Percentiles rank a stretch among this genome's conserved stretches.
Evolutionary conservation across 2,329 filamentous ascomycete species (phyloP).

Genomic region (Fusarium miscanthi): DNA sequence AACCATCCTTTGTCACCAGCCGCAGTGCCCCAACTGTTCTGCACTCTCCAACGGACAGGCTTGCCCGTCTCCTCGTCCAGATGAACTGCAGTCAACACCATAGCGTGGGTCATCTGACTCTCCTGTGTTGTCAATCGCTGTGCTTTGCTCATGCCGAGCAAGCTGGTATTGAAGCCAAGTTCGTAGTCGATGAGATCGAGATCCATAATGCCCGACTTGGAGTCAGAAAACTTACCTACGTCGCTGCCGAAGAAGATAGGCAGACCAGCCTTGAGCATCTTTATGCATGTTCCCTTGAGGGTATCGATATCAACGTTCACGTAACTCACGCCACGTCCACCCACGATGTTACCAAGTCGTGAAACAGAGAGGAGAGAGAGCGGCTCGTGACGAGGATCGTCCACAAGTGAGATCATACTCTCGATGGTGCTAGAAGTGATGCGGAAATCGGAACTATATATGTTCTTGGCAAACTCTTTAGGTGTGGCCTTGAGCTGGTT

Average conservation of each 20-base stretch:
- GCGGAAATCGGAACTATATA: constrained; percentile 69
- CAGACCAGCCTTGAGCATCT: constrained; percentile 80
- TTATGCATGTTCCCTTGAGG: constrained; percentile 78
- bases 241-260: constrained; percentile 92
- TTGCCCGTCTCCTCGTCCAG: constrained; percentile 71
- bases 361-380: constrained; percentile 79
- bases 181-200: constrained; percentile 80
- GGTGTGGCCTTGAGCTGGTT: constrained; percentile 74
- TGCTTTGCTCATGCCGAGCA: constrained; percentile 81
- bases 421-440: constrained; percentile 71
- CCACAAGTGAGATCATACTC: constrained; percentile 81
- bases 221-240: constrained; percentile 84
- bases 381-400: constrained; percentile 84
- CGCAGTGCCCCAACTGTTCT: constrained; percentile 83
- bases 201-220: constrained; percentile 80
- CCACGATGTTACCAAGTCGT: constrained; percentile 83
- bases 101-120: constrained; percentile 89
- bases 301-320: constrained; percentile 81
- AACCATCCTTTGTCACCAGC: constrained; percentile 85
- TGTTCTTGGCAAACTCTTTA: constrained; percentile 75
- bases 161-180: constrained; percentile 81
- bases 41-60: constrained; percentile 82
- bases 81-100: constrained; percentile 90
- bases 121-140: constrained; percentile 79
- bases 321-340: constrained; percentile 80